Base-by-base conservation (phyloP, 345 rosid species). In the Euphorbia tirucalli region DNA sequence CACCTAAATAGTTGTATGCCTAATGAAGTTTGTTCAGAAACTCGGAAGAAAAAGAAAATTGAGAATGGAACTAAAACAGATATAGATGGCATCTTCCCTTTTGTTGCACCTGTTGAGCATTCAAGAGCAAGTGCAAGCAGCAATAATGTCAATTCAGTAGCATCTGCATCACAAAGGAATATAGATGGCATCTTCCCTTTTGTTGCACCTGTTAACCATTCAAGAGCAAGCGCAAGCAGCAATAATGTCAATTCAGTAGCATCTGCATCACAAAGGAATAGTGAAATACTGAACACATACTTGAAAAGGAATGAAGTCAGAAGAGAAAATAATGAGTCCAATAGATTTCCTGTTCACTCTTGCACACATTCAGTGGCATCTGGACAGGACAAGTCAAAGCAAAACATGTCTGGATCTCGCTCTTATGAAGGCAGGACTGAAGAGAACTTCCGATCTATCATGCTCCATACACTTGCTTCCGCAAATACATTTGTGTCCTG, bases 31-130 rank as follows among this genome's bases (percentile, higher is more conserved):
- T 50, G 54, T 75, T 68, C 70, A 61, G 80, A 77, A 39, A 70
- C 70, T 67, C 65, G 19, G 32, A 85, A 86, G 82, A 90, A 75
- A 81, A 75, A 28, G 75, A 84, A 65, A 82, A 74, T 66, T n/a
- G 82, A 83, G 64, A 72, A 75, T 66, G 84, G 67, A 65, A 70
- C 65, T 49, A 69, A 35, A 24, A 59, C 76, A 16, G 71, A 52
- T 61, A 66, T 31, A 48, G 61, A 69, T 22, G 77, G 48, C 70
- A 72, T 76, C 75, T 71, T 70, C 72, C 66, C 68, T 66, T 71
- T 68, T 69, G 44, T 69, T 22, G 61, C 69, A 56, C 67, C 54
- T 35, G 70, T 61, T 16, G 76, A 77, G 69, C 79, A 74, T 75
- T 68, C 79, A 44, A 72, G 57, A 65, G 77, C 19, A 65, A 68